Evolutionary conservation across 148 eudicot species (phyloP).

Genomic region (Chenopodium album): DNA sequence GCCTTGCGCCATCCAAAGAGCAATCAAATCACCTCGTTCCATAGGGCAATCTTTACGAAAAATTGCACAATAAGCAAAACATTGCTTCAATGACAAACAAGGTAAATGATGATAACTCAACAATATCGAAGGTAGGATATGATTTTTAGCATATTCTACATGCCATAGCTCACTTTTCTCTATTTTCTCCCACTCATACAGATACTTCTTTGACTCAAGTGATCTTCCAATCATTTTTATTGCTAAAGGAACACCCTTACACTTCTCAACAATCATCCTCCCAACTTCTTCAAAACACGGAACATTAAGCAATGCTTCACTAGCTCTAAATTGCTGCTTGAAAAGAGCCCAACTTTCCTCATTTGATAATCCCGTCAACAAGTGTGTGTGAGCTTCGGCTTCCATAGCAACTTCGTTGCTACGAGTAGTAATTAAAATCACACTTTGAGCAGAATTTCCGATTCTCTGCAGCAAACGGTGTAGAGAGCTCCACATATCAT

Average conservation of each 20-base stretch:
- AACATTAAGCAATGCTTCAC: background rate
- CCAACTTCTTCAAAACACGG: constrained; percentile 16
- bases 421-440: too few species aligned
- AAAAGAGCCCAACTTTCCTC: too few species aligned
- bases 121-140: constrained; percentile 5
- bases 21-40: background rate
- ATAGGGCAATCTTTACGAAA: background rate
- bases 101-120: constrained; percentile 24
- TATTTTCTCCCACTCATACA: constrained; percentile 8
- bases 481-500: too few species aligned
- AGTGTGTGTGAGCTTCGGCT: too few species aligned
- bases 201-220: background rate
- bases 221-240: constrained; percentile 8
- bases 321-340: too few species aligned
- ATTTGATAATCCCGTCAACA: too few species aligned
- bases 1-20: background rate
- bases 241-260: constrained; percentile 30
- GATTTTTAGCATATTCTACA: background rate
- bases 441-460: too few species aligned
- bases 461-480: too few species aligned
- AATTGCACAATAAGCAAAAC: constrained; percentile 26
- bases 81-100: constrained; percentile 18
- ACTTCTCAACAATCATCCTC: constrained; percentile 16
- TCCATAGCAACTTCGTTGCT: too few species aligned
- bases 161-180: constrained; percentile 7